Base-by-base conservation (phyloP, 2,329 filamentous ascomycete genomes). In the Colletotrichum cuscutae region DNA sequence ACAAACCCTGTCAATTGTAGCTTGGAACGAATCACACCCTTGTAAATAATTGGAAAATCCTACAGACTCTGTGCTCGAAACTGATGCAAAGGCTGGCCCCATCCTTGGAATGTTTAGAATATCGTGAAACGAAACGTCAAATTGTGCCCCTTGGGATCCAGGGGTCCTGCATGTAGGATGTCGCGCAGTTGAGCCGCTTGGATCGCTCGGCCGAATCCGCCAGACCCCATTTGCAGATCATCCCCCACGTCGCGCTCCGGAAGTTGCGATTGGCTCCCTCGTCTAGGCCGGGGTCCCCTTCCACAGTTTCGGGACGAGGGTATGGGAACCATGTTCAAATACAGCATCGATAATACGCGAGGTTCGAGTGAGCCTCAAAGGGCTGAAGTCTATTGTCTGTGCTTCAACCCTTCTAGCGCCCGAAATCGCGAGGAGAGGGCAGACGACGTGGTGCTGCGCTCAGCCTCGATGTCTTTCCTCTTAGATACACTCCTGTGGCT, bases 111-210 rank as follows among this genome's bases (percentile, higher is more conserved):
- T 24, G 52, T 63, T 58, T 68, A 32, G 54, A 60, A 60, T 28
- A 65, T 72, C 66, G 26, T 61, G 68, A 72, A 70, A 70, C 70
- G 54, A 70, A 72, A 70, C 70, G 32, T 60, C 56, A 53, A n/a
- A 49, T 30, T 9, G n/a, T 49, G 8, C 46, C 26, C 46, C 60
- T 65, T 30, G 42, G 9, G 2, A 22, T 37, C 3, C 70, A 65
- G 26, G 70, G 65, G 22, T 65, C 42, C 22, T 65, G 46, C 52
- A 37, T 64, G 46, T 56, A 6, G 12, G 42, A 49, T 49, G 42
- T 49, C 35, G 54, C 19, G 9, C 0, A 57, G 13, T 30, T 24
- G 28, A 54, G 58, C 65, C 65, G 58, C 65, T 64, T 72, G 54
- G 70, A 61, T 72, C 70, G 26, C 70, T 69, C 65, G 65, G 59